phyloP scores from a whole-genome alignment of 176 grass and related monocot genomes.

The Phoenix roebelenii region DNA sequence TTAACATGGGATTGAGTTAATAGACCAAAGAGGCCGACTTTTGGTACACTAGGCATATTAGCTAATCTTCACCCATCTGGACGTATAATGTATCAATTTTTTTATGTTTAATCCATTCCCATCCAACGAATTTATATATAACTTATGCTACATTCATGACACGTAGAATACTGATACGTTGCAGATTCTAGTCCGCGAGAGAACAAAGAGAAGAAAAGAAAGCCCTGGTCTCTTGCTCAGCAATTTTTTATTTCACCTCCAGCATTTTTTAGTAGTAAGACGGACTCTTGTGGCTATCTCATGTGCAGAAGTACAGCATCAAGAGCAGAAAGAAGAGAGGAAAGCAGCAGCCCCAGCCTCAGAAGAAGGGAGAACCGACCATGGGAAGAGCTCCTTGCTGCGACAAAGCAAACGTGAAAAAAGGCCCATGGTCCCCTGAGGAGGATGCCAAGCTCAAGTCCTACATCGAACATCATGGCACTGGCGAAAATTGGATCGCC shows the following conservation, averaged over 20 bases:
- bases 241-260: slow-evolving; percentile 45
- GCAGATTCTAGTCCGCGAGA: slow-evolving; percentile 90
- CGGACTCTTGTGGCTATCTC: no score
- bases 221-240: slow-evolving; percentile 49
- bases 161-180: slow-evolving; percentile 31
- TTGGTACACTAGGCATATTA: no score
- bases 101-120: no score
- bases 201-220: slow-evolving; percentile 73
- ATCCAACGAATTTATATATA: no score
- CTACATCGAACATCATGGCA: slow-evolving; percentile 42
- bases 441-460: slow-evolving; percentile 48
- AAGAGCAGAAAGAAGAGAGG: no score
- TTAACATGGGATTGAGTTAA: no score
- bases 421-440: slow-evolving; percentile 49
- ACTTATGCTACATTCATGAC: no score
- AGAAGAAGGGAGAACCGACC: background rate
- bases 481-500: slow-evolving; percentile 41
- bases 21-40: no score
- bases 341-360: no score
- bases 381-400: slow-evolving; percentile 63
- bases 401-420: slow-evolving; percentile 59
- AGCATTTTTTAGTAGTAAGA: slow-evolving; percentile 19
- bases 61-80: no score
- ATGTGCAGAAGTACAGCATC: no score
- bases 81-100: no score